Evolutionary conservation across 2,329 filamentous ascomycete species (phyloP).

Genomic region (Exophiala mesophila): DNA sequence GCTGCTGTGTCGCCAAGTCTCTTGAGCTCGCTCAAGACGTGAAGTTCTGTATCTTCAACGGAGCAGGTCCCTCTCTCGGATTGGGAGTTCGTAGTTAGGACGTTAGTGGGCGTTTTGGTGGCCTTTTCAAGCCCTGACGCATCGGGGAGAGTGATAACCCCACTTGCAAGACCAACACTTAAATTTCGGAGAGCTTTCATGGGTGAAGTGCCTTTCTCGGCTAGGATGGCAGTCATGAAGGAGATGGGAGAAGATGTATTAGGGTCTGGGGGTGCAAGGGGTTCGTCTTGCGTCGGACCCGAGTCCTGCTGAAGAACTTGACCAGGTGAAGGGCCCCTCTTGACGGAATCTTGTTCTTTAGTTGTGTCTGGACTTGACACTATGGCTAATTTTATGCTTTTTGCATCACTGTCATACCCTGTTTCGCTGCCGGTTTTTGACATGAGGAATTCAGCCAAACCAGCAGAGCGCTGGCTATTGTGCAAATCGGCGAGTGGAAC

Average conservation of each 20-base stretch:
- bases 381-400: slow-evolving; percentile 22
- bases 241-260: slow-evolving; percentile 3
- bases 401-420: slow-evolving; percentile 27
- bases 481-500: slow-evolving; percentile 4
- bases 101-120: not conserved
- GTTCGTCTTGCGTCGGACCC: not conserved
- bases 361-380: slow-evolving; percentile 11
- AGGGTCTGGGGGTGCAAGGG: not conserved
- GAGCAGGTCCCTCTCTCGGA: no score
- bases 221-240: slow-evolving; percentile 11
- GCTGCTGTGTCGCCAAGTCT: slow-evolving; percentile 3
- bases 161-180: slow-evolving; percentile 7
- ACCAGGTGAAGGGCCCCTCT: not conserved
- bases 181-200: slow-evolving; percentile 7
- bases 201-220: slow-evolving; percentile 13
- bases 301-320: not conserved
- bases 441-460: slow-evolving; percentile 23
- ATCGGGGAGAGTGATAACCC: slow-evolving; percentile 11
- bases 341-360: not conserved
- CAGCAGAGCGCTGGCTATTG: slow-evolving; percentile 19
- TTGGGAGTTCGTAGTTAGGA: no score
- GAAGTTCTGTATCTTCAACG: not conserved
- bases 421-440: slow-evolving; percentile 21
- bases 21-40: not conserved
- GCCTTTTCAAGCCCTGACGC: not conserved